Evolutionary conservation across 208 protist species (phyloP), one percentile per base, ranked within the genome.

Genomic region (Crithidia fasciculata): DNA sequence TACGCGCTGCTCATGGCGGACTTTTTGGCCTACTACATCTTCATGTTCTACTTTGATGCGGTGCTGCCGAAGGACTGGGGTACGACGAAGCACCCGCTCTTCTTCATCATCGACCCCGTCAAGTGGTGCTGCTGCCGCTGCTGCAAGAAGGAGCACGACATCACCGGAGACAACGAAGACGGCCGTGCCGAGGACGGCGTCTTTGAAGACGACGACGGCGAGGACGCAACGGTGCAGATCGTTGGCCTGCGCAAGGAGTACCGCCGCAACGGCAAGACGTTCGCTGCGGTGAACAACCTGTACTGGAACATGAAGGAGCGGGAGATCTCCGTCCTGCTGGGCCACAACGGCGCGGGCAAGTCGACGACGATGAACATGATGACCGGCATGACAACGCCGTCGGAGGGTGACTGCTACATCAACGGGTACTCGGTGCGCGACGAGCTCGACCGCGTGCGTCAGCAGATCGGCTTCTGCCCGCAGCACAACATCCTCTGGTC

Each of bases 321-420:
- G 7, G 84, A 88, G 60, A 85, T 88, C 72, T 87, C 87, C 5
- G 87, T 91, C 2, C 59, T 95, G 65, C 82, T 91, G 15, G 88
- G 88, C 45, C 82, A 89, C 78, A 94, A 94, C 78, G 89, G 89
- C 52, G 87, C 89, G 5, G 92, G 89, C 50, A 96, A 96, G 79
- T 86, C 92, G 28, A 96, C 92, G 4, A 72, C 73, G 36, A 91
- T 94, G 66, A 93, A 93, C 72, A 86, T 96, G 68, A 90, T 96
- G 72, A 95, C 92, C 13, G 92, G 92, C 7, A 92, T 96, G 87
- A 45, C 87, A 8, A 53, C 60, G 39, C 60, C 90, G 4, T 70
- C 84, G 77, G 79, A 68, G 61, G 90, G 90, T 19, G 88, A 95
- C 76, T 90, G 86, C 65, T 80, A 82, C 64, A 76, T 94, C 54